Evolutionary conservation across 2,329 filamentous ascomycete species (phyloP), one percentile per base, ranked within the genome.

Genomic region (Lizonia empirigonia): DNA sequence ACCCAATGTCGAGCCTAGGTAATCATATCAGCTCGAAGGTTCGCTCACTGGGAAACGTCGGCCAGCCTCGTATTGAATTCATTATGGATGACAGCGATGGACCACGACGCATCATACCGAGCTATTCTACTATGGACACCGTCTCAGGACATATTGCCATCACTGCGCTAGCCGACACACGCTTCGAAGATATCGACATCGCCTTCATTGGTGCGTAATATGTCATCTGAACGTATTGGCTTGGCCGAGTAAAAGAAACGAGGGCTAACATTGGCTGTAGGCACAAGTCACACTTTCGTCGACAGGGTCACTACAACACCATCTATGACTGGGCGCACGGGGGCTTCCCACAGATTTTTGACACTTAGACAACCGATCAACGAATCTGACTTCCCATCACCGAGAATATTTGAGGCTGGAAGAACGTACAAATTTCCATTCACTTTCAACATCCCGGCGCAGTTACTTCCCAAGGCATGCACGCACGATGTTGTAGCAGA

Each of bases 391-490:
- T 80, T 85, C 50, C 85, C 85, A 0, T 74, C 77, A 26, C 78
- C 82, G 29, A 76, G 80, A 20, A 73, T 85, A 4, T 71, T 85
- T 2, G 75, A 80, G 60, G 77, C 80, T n/a, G 81, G 80, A 10
- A 76, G 74, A 53, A 76, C 73, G 9, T 87, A 87, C 68, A 76
- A 70, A 7, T 84, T 87, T 50, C 82, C 83, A 1, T 88, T 88
- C 65, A 79, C 78, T 20, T 88, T 88, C 62, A 82, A 84, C 47
- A 77, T 88, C 1, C 85, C 85, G 0, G 75, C 81, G 26, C 79
- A 80, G 15, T 72, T 88, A 4, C 78, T 88, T 0, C 84, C 84
- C 5, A 79, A 80, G 54, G 71, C 82, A 36, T 88, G 85, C 71
- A 74, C 73, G 15, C 85, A 88, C 69, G 60, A 66, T 30, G 76